Conservation (phyloP, 2,329 filamentous ascomycete species). For the Aspergillus versicolor region DNA sequence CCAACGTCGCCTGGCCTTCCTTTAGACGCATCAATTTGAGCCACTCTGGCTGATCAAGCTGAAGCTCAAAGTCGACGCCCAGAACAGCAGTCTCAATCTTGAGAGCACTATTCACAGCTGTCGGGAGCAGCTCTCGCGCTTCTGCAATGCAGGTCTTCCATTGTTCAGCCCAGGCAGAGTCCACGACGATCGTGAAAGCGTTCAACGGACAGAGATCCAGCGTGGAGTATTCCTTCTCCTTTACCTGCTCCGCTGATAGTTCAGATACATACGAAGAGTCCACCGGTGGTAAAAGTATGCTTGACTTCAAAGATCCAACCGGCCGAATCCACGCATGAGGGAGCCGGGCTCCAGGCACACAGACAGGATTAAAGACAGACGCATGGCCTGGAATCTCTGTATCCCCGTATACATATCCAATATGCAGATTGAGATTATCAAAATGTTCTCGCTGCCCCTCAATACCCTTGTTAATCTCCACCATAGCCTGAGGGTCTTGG, state of each 20-base stretch:
- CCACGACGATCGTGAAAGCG: conserved; percentile 32
- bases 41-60: conserved; percentile 12
- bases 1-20: conserved; percentile 28
- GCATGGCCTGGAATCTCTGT: conserved; percentile 33
- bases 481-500: background rate
- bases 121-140: background rate
- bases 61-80: conserved; percentile 26
- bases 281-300: conserved; percentile 15
- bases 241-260: conserved; percentile 25
- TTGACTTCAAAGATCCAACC: too few species aligned
- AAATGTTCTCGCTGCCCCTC: conserved; percentile 16
- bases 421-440: conserved; percentile 16
- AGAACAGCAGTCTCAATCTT: background rate
- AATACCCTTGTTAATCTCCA: conserved; percentile 11
- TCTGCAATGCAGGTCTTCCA: background rate
- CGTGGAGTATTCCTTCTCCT: conserved; percentile 31
- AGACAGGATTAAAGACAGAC: conserved; percentile 39
- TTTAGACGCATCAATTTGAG: conserved; percentile 21
- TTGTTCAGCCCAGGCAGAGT: background rate
- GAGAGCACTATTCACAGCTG: background rate
- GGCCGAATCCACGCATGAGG: conserved; percentile 43
- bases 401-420: conserved; percentile 14
- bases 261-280: conserved; percentile 39
- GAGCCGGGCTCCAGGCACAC: conserved; percentile 38
- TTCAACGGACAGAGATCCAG: conserved; percentile 38